Percentiles rank a stretch among this genome's conserved stretches.
phyloP scores from a whole-genome alignment of 768 basidiomycete genomes.

The Fistulinella prunicolor region DNA sequence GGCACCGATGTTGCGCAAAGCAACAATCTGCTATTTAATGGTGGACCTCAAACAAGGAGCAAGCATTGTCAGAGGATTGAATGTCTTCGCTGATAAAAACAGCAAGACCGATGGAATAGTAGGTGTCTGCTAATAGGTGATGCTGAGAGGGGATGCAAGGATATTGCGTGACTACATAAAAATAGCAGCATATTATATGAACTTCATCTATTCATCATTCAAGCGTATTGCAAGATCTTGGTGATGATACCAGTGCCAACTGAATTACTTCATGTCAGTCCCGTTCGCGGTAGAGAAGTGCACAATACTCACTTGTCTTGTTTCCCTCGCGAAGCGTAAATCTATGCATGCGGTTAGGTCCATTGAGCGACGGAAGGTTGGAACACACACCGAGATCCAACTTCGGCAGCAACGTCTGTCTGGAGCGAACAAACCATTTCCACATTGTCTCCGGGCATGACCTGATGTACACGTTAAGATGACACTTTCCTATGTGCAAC shows the following conservation, averaged over 20 bases:
- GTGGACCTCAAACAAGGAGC: too few relatives aligned
- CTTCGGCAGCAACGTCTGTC: constrained; percentile 85
- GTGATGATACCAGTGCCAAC: constrained; percentile 95
- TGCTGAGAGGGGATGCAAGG: constrained; percentile 25
- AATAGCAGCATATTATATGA: constrained; percentile 19
- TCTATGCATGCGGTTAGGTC: constrained; percentile 21
- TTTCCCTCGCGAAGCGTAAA: constrained; percentile 96
- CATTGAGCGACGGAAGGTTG: background rate
- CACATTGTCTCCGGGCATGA: constrained; percentile 98
- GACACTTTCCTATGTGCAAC: background rate
- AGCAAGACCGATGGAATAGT: background rate
- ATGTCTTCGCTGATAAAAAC: too few relatives aligned
- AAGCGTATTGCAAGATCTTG: constrained; percentile 60
- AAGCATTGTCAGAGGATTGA: too few relatives aligned
- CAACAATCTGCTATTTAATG: too few relatives aligned
- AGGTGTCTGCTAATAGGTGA: constrained; percentile 8
- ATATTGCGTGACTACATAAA: constrained; percentile 14
- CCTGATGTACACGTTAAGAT: constrained; percentile 37
- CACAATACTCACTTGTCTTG: constrained; percentile 67
- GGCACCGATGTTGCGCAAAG: too few relatives aligned
- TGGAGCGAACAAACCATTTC: constrained; percentile 85
- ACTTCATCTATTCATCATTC: constrained; percentile 5
- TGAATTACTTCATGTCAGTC: constrained; percentile 29
- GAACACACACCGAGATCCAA: constrained; percentile 65
- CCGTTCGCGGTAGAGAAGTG: background rate